Percentiles rank a stretch among this genome's conserved stretches.
These are phyloP conservation scores for Colletotrichum tamarilloi DNA, from an alignment of 2,329 filamentous ascomycete genomes.

Conservation along the genomic window DNA sequence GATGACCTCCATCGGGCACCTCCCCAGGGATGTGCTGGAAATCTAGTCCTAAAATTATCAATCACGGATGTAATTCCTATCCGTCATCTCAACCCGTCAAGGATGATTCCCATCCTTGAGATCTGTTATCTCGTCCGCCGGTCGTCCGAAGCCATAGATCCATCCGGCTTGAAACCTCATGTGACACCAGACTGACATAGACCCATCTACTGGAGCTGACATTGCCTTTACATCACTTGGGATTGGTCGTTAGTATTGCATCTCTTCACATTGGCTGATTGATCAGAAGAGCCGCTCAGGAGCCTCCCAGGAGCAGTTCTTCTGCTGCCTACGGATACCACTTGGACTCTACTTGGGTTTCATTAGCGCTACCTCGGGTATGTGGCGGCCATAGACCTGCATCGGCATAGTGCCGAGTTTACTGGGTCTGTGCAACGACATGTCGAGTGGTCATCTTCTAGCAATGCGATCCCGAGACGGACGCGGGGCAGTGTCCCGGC, in stretches of 20 bases:
- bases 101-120: neutral
- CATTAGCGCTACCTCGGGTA: neutral
- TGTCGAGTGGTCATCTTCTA: neutral
- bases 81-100: neutral
- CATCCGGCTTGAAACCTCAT: constrained; percentile 11
- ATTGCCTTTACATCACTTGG: neutral
- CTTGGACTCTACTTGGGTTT: neutral
- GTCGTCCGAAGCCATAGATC: neutral
- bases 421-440: constrained; percentile 17
- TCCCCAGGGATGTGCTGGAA: neutral
- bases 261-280: neutral
- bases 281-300: neutral
- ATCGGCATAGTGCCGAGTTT: constrained; percentile 24
- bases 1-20: neutral
- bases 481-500: neutral
- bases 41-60: neutral
- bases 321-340: neutral
- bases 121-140: neutral
- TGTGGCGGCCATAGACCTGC: neutral
- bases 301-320: neutral
- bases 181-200: neutral
- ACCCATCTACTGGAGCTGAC: neutral
- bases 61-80: neutral
- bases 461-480: neutral
- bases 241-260: neutral